These are phyloP conservation scores for Glomus cerebriforme DNA, from an alignment of 192 early-diverging fungal species.

Conservation along the genomic window DNA sequence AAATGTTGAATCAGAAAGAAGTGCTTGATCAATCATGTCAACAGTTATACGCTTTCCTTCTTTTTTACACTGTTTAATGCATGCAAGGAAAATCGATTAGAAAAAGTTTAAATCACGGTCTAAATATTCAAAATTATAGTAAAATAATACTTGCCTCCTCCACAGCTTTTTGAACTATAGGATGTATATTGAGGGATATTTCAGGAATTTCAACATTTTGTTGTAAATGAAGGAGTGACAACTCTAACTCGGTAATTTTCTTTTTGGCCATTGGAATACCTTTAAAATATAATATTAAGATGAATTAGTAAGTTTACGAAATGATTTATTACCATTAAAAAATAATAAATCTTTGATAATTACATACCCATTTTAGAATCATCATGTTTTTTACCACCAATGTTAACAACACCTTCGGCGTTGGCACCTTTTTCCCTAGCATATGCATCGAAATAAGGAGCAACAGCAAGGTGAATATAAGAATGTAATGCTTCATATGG, in stretches of 20 bases:
- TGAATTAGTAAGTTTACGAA: background rate
- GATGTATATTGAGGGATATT: slow-evolving; percentile 83
- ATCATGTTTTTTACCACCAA: slow-evolving; percentile 56
- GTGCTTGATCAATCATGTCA: slow-evolving; percentile 69
- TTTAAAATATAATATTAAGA: slow-evolving; percentile 29
- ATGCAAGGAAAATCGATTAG: background rate
- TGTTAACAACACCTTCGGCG: slow-evolving; percentile 44
- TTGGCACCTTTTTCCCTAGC: slow-evolving; percentile 68
- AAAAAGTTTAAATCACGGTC: background rate
- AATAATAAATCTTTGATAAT: background rate
- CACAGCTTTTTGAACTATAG: slow-evolving; percentile 70
- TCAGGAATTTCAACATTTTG: slow-evolving; percentile 99
- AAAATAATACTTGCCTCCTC: slow-evolving; percentile 44
- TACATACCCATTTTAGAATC: slow-evolving; percentile 72
- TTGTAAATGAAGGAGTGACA: slow-evolving; percentile 92
- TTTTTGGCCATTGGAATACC: slow-evolving; percentile 96
- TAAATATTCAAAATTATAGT: background rate
- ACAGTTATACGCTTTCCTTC: slow-evolving; percentile 66
- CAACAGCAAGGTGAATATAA: slow-evolving; percentile 90
- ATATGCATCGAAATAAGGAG: slow-evolving; percentile 96
- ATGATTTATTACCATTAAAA: background rate
- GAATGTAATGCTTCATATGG: slow-evolving; percentile 91
- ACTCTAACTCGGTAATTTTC: slow-evolving; percentile 97
- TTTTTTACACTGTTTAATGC: slow-evolving; percentile 56
- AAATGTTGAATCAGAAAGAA: slow-evolving; percentile 81